These are phyloP conservation scores for Citrullus mucosospermus DNA, from an alignment of 306 rosid species.

Conservation along the genomic window DNA sequence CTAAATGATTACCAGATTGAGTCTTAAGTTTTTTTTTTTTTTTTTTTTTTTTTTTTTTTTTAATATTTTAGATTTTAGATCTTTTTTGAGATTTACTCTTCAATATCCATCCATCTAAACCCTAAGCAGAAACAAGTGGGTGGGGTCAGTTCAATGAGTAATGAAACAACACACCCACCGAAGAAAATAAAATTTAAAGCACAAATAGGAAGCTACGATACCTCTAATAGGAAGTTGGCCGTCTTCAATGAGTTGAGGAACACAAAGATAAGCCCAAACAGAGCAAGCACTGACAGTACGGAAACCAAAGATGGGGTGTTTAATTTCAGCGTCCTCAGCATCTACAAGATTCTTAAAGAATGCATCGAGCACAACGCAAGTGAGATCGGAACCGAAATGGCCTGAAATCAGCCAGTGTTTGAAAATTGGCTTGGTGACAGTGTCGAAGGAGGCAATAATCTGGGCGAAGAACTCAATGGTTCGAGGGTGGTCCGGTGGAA, in stretches of 20 bases:
- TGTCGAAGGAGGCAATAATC: not conserved
- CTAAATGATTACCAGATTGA: too few relatives aligned
- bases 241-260: conserved; percentile 7
- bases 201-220: not conserved
- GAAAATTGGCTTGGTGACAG: conserved; percentile 1
- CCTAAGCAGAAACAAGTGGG: too few relatives aligned
- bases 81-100: too few relatives aligned
- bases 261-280: not conserved
- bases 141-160: too few relatives aligned
- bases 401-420: not conserved
- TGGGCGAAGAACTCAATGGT: not conserved
- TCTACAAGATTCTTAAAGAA: conserved; percentile 10
- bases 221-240: conserved; percentile 14
- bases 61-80: too few relatives aligned
- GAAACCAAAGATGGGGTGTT: not conserved
- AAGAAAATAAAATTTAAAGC: too few relatives aligned
- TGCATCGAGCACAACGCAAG: conserved; percentile 10
- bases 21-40: too few relatives aligned
- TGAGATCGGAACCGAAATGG: not conserved
- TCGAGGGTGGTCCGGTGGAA: conserved; percentile 9
- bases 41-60: too few relatives aligned
- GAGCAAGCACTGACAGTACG: not conserved
- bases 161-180: not conserved
- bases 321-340: not conserved
- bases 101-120: too few relatives aligned